phyloP scores from a whole-genome alignment of 2,329 filamentous ascomycete genomes.

The Trichoderma oligosporum region DNA sequence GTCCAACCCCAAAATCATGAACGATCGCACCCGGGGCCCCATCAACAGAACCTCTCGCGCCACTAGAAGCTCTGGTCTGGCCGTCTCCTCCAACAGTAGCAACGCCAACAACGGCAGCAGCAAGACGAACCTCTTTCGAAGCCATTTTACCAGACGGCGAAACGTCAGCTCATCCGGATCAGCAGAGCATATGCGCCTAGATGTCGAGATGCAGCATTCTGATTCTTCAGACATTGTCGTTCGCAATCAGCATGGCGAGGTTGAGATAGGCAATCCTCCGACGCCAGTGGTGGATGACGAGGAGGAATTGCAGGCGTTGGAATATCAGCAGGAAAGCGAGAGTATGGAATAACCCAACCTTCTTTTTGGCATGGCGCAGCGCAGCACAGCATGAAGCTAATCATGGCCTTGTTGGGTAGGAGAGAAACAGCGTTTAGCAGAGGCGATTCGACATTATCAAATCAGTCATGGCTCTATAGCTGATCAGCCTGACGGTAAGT shows the following conservation, averaged over 20 bases:
- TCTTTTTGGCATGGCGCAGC: too few species aligned
- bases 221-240: constrained; percentile 57
- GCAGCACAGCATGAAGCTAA: not conserved
- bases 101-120: not conserved
- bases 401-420: constrained; percentile 34
- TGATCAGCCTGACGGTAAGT: constrained; percentile 63
- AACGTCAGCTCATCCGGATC: constrained; percentile 41
- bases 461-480: constrained; percentile 52
- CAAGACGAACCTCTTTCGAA: constrained; percentile 54
- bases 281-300: constrained; percentile 51
- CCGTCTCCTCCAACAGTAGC: not conserved
- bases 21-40: constrained; percentile 15
- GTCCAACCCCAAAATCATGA: too few species aligned
- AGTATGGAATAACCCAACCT: constrained; percentile 36
- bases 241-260: constrained; percentile 59
- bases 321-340: constrained; percentile 56
- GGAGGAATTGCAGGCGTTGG: constrained; percentile 49
- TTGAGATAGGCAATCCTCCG: constrained; percentile 56
- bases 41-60: constrained; percentile 11
- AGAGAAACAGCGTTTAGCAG: constrained; percentile 57
- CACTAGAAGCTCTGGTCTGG: constrained; percentile 6
- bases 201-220: constrained; percentile 39
- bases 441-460: constrained; percentile 59
- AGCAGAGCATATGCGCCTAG: constrained; percentile 48
- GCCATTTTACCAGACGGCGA: constrained; percentile 55